These are phyloP conservation scores for Pseudozyma flocculosa DNA, from an alignment of 1,284 basidiomycete genomes.

Conservation along the genomic window DNA sequence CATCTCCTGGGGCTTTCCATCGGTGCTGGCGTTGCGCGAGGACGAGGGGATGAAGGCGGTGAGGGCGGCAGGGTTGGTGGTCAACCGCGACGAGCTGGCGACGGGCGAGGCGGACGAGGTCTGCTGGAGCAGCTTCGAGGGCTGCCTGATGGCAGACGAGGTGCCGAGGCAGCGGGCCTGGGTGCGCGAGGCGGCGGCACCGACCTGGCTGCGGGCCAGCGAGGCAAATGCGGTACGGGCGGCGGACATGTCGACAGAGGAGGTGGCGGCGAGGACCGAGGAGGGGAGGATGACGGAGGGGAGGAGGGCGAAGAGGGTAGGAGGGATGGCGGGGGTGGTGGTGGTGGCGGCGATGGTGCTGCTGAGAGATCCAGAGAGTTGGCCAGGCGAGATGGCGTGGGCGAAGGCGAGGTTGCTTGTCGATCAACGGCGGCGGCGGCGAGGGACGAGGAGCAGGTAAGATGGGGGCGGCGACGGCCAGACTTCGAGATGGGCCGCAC, in stretches of 20 bases:
- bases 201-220: conserved; percentile 21
- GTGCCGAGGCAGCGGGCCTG: conserved; percentile 25
- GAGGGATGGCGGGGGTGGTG: conserved; percentile 1
- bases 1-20: conserved; percentile 67
- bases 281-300: neutral
- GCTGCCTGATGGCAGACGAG: conserved; percentile 28
- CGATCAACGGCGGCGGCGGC: neutral
- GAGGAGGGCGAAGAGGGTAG: conserved; percentile 1
- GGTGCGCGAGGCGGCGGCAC: conserved; percentile 13
- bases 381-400: neutral
- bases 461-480: too few relatives aligned
- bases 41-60: conserved; percentile 33
- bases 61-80: conserved; percentile 32
- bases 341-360: neutral
- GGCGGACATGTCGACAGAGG: conserved; percentile 12
- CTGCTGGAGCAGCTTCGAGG: conserved; percentile 23
- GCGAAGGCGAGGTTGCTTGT: too few relatives aligned
- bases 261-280: neutral
- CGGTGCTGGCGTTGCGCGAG: conserved; percentile 40
- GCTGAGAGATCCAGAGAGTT: too few relatives aligned
- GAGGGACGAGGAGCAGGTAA: neutral
- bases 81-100: conserved; percentile 33
- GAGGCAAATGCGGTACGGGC: conserved; percentile 36
- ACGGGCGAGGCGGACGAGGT: conserved; percentile 10
- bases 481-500: too few relatives aligned